Conservation (phyloP, 106 monocot genomes). For the Allium sativum region DNA sequence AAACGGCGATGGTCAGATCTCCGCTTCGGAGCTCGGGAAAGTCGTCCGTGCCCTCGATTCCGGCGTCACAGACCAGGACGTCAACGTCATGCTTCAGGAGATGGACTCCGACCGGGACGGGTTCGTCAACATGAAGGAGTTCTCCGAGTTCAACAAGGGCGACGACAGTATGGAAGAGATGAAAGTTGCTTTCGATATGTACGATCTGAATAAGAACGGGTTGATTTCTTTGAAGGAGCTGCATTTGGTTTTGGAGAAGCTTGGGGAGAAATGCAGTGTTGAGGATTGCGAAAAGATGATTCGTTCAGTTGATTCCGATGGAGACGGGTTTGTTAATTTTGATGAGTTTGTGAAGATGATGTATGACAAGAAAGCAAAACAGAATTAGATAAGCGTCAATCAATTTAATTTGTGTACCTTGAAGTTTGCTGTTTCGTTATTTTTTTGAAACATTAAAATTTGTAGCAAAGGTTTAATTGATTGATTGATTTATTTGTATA, state of each 20-base stretch:
- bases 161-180: neutral
- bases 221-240: conserved; percentile 58
- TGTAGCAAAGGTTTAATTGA: no score
- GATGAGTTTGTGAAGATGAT: conserved; percentile 89
- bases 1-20: conserved; percentile 53
- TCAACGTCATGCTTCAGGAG: conserved; percentile 35
- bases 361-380: conserved; percentile 1
- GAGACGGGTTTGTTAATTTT: conserved; percentile 60
- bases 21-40: conserved; percentile 29
- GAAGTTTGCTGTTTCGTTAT: no score
- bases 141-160: conserved; percentile 17
- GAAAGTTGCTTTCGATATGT: neutral
- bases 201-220: conserved; percentile 37
- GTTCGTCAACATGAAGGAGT: conserved; percentile 38
- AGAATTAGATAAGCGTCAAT: neutral
- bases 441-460: no score
- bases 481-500: no score
- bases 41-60: conserved; percentile 28
- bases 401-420: no score
- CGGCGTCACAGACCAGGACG: conserved; percentile 13
- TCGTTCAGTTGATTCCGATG: conserved; percentile 44
- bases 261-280: conserved; percentile 52
- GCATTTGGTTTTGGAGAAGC: conserved; percentile 32
- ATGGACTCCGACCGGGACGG: conserved; percentile 50
- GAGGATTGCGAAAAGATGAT: conserved; percentile 63